Conservation (phyloP, 768 basidiomycete species). For the Kwoniella bestiolae region DNA sequence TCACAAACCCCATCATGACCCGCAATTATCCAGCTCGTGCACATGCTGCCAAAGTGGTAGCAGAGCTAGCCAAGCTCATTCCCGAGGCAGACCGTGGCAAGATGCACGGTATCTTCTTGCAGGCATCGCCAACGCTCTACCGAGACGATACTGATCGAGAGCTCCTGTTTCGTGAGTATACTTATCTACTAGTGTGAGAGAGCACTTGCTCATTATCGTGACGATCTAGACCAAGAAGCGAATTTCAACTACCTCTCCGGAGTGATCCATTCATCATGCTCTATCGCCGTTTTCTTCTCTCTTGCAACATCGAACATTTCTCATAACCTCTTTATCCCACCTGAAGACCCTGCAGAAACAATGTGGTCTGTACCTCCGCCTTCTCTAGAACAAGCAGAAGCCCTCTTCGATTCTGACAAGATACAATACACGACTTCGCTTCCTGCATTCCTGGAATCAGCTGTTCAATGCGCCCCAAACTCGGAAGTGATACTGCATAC, state of each 20-base stretch:
- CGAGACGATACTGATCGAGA: conserved; percentile 78
- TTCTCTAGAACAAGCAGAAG: conserved; percentile 64
- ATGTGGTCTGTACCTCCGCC: conserved; percentile 90
- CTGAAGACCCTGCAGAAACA: conserved; percentile 63
- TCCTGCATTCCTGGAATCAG: conserved; percentile 10
- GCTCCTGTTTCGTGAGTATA: conserved; percentile 66
- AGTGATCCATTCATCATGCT: conserved; percentile 73
- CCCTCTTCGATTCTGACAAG: conserved; percentile 53
- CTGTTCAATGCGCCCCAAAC: neutral
- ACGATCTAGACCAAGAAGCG: conserved; percentile 66
- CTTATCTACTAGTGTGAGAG: no score
- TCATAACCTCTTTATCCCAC: conserved; percentile 75
- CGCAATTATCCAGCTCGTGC: conserved; percentile 37
- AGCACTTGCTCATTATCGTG: conserved; percentile 71
- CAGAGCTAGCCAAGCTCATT: conserved; percentile 63
- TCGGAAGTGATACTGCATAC: conserved; percentile 38
- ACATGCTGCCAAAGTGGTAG: conserved; percentile 62
- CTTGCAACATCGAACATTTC: conserved; percentile 49
- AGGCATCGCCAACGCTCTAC: conserved; percentile 35
- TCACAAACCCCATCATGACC: neutral
- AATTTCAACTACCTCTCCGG: conserved; percentile 90
- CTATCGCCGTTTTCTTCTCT: conserved; percentile 66
- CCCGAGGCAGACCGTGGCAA: conserved; percentile 63
- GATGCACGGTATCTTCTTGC: conserved; percentile 36
- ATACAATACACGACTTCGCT: conserved; percentile 64